Evolutionary conservation across 2,329 filamentous ascomycete species (phyloP).

Genomic region (Cercospora berteroae): DNA sequence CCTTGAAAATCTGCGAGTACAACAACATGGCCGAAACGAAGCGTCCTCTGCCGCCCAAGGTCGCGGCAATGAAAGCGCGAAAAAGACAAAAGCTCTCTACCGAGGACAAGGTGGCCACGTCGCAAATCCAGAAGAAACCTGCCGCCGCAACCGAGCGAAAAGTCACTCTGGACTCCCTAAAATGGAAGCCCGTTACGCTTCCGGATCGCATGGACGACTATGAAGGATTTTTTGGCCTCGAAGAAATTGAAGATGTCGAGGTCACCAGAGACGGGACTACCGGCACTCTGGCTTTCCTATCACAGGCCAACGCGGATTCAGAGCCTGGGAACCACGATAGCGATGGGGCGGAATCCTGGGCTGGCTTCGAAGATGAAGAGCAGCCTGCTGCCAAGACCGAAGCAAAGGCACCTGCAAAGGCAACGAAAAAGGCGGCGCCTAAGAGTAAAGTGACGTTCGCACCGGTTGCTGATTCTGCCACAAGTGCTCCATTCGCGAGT

Average conservation of each 20-base stretch:
- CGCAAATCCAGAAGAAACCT: conserved; percentile 15
- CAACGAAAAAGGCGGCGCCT: neutral
- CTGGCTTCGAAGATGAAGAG: conserved; percentile 56
- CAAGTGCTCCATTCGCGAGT: conserved; percentile 48
- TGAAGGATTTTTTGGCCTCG: conserved; percentile 89
- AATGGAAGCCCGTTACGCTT: conserved; percentile 63
- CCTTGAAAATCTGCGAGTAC: neutral
- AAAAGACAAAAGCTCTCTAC: conserved; percentile 46
- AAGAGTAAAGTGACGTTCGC: conserved; percentile 20
- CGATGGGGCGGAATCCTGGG: conserved; percentile 51
- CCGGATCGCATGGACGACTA: conserved; percentile 81
- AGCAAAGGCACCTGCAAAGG: neutral
- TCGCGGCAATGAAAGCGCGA: conserved; percentile 41
- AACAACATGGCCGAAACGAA: conserved; percentile 35
- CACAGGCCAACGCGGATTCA: conserved; percentile 8
- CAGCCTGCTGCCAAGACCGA: conserved; percentile 17
- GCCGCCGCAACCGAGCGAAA: conserved; percentile 20
- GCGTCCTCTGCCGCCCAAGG: conserved; percentile 40
- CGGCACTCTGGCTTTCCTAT: conserved; percentile 47
- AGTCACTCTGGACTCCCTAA: conserved; percentile 40
- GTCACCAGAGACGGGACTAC: conserved; percentile 61
- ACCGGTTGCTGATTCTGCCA: conserved; percentile 27
- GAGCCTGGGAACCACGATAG: conserved; percentile 41
- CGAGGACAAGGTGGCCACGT: conserved; percentile 8
- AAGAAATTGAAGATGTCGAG: conserved; percentile 89